Evolutionary conservation across 2,329 filamentous ascomycete species (phyloP).

Genomic region (Verticillium longisporum): DNA sequence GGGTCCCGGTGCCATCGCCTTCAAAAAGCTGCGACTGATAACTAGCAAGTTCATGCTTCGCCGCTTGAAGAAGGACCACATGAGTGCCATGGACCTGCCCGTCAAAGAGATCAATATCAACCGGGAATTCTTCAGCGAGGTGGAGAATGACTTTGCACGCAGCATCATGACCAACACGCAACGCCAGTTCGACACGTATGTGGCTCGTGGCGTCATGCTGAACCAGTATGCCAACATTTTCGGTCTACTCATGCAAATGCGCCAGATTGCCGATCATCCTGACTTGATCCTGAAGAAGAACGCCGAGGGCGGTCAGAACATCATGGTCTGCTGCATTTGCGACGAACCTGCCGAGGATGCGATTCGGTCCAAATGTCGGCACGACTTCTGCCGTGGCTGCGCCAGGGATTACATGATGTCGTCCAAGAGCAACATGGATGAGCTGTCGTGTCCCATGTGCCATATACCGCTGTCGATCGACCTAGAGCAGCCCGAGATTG

Average conservation of each 20-base stretch:
- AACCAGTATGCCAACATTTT: slow-evolving; percentile 99
- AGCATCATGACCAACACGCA: slow-evolving; percentile 92
- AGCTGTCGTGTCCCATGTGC: slow-evolving; percentile 79
- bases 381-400: slow-evolving; percentile 55
- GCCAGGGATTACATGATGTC: slow-evolving; percentile 58
- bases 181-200: slow-evolving; percentile 91
- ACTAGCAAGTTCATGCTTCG: slow-evolving; percentile 94
- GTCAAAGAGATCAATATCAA: slow-evolving; percentile 90
- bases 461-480: slow-evolving; percentile 88
- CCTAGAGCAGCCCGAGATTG: slow-evolving; percentile 89
- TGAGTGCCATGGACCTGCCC: slow-evolving; percentile 90
- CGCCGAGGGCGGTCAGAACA: slow-evolving; percentile 77
- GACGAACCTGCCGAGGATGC: slow-evolving; percentile 95
- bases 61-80: slow-evolving; percentile 89
- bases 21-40: slow-evolving; percentile 77
- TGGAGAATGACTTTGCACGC: slow-evolving; percentile 89
- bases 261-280: slow-evolving; percentile 93
- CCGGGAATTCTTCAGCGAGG: slow-evolving; percentile 93
- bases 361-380: slow-evolving; percentile 83
- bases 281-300: slow-evolving; percentile 90
- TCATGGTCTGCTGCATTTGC: slow-evolving; percentile 88
- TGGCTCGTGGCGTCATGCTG: slow-evolving; percentile 85
- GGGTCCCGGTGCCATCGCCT: slow-evolving; percentile 60
- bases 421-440: slow-evolving; percentile 43
- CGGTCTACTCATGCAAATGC: slow-evolving; percentile 98